These are phyloP conservation scores for Paraphaeosphaeria minitans DNA, from an alignment of 2,329 filamentous ascomycete genomes.

Conservation along the genomic window DNA sequence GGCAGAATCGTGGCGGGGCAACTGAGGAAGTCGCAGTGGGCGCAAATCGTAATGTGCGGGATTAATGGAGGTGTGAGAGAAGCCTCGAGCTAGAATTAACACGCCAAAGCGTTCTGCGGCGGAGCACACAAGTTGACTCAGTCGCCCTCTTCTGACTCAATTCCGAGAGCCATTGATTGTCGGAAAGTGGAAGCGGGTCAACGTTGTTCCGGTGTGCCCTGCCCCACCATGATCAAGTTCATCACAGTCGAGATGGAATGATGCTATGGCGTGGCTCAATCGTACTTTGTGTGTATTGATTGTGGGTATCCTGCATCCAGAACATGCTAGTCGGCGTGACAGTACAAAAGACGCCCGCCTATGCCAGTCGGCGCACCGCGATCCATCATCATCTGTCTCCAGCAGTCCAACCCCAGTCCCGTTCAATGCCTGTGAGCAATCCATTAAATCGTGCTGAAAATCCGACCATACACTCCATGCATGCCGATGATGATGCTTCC, in stretches of 20 bases:
- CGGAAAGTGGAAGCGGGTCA: constrained; percentile 6
- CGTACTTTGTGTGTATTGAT: constrained; percentile 9
- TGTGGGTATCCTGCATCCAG: constrained; percentile 12
- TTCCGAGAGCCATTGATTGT: constrained; percentile 9
- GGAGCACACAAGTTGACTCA: neutral
- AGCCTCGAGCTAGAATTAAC: neutral
- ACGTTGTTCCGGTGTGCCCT: neutral
- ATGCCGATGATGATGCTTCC: constrained; percentile 22
- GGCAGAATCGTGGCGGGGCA: constrained; percentile 36
- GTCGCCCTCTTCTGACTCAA: constrained; percentile 9
- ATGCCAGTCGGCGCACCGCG: constrained; percentile 35
- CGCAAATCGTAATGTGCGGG: neutral
- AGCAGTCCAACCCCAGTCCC: constrained; percentile 1
- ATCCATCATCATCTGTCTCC: constrained; percentile 5
- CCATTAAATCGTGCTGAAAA: constrained; percentile 14
- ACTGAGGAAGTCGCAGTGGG: constrained; percentile 12
- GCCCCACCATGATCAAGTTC: neutral
- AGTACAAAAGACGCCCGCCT: constrained; percentile 33
- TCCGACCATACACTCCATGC: constrained; percentile 19
- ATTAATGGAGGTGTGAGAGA: neutral
- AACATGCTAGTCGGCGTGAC: constrained; percentile 26
- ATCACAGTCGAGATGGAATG: no score
- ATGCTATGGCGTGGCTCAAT: neutral
- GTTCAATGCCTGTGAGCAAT: constrained; percentile 9
- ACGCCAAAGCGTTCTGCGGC: constrained; percentile 4